Evolutionary conservation across 441 rosid genomes (phyloP).

Genomic region (Bocquillonia castaneifolia): DNA sequence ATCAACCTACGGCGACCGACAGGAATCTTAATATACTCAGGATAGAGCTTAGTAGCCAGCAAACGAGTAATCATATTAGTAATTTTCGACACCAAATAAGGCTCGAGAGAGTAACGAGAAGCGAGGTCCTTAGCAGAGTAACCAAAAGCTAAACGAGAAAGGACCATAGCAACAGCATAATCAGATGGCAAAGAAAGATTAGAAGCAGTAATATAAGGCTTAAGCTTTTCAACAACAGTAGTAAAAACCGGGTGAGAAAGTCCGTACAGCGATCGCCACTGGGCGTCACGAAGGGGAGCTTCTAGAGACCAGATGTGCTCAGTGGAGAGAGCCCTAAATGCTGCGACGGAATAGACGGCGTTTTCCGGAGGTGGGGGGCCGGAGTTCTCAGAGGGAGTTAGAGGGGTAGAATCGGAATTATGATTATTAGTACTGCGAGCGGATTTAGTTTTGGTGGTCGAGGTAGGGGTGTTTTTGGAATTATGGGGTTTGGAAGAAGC

Average conservation of each 20-base stretch:
- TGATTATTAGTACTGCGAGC: too few species aligned
- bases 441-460: too few species aligned
- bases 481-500: slow-evolving; percentile 44
- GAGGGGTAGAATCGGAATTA: slow-evolving; percentile 16
- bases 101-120: slow-evolving; percentile 73
- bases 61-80: slow-evolving; percentile 93
- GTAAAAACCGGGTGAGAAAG: slow-evolving; percentile 81
- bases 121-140: slow-evolving; percentile 67
- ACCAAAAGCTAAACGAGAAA: slow-evolving; percentile 77
- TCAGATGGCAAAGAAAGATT: slow-evolving; percentile 89
- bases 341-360: slow-evolving; percentile 62
- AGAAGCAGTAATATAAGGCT: slow-evolving; percentile 79
- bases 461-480: slow-evolving; percentile 17
- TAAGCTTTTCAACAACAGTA: slow-evolving; percentile 81
- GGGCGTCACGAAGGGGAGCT: slow-evolving; percentile 72
- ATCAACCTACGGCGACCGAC: slow-evolving; percentile 67
- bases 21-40: slow-evolving; percentile 85
- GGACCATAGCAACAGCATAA: slow-evolving; percentile 94
- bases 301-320: slow-evolving; percentile 85
- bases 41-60: slow-evolving; percentile 83
- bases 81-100: slow-evolving; percentile 82
- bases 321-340: slow-evolving; percentile 79
- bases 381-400: slow-evolving; percentile 27
- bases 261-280: slow-evolving; percentile 81
- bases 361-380: slow-evolving; percentile 28